Conservation (phyloP, 129 eudicot genomes). For the Flaveria brownii region DNA sequence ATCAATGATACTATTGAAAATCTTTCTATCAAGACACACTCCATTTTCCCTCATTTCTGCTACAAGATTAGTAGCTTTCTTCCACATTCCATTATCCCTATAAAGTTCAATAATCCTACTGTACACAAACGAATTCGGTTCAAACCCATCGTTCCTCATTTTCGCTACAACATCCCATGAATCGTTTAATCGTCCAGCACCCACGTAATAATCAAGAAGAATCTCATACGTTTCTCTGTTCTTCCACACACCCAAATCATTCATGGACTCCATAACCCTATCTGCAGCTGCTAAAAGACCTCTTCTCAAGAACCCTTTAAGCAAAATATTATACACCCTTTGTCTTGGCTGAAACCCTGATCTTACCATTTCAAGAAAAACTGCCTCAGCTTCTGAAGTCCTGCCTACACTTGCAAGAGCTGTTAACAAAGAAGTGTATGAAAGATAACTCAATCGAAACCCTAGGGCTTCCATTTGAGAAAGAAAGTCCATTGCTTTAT, state of each 20-base stretch:
- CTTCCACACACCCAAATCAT: constrained; percentile 41
- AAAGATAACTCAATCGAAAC: constrained; percentile 38
- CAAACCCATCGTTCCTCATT: constrained; percentile 67
- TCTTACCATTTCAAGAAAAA: constrained; percentile 58
- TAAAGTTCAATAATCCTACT: constrained; percentile 74
- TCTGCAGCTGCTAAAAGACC: constrained; percentile 58
- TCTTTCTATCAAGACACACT: constrained; percentile 44
- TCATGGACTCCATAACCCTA: constrained; percentile 42
- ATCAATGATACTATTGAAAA: constrained; percentile 68
- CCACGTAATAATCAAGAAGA: constrained; percentile 59
- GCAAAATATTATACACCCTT: constrained; percentile 53
- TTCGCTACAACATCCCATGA: constrained; percentile 64
- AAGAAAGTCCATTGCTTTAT: constrained; percentile 60
- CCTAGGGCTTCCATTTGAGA: constrained; percentile 75
- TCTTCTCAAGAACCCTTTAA: constrained; percentile 57
- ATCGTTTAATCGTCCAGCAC: constrained; percentile 65
- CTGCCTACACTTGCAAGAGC: constrained; percentile 64
- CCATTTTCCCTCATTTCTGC: constrained; percentile 61
- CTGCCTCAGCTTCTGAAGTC: constrained; percentile 68
- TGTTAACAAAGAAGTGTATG: constrained; percentile 48
- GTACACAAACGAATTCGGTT: constrained; percentile 58
- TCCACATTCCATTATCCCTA: constrained; percentile 96
- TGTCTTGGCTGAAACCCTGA: constrained; percentile 50
- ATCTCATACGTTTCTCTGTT: constrained; percentile 68
- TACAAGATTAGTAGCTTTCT: constrained; percentile 61